Conservation (phyloP, 2,329 filamentous ascomycete species). For the Cordyceps cateniannulata region DNA sequence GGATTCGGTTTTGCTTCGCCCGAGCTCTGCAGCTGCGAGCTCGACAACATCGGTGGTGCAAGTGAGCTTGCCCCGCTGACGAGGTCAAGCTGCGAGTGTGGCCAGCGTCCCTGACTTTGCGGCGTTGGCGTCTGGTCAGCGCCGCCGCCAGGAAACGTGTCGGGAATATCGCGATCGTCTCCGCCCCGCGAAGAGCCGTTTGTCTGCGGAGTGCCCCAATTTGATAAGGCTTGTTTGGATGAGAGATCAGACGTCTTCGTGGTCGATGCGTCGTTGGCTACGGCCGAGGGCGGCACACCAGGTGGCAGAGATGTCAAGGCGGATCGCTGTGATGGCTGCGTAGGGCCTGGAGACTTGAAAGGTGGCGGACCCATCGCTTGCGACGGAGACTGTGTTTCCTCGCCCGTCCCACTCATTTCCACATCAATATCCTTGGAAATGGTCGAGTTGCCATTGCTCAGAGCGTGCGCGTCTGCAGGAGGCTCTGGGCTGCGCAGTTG, state of each 20-base stretch:
- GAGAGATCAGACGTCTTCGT: constrained; percentile 82
- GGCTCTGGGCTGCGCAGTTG: constrained; percentile 48
- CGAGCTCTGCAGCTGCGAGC: constrained; percentile 19
- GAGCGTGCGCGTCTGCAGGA: constrained; percentile 23
- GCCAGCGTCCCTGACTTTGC: constrained; percentile 49
- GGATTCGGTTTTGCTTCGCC: constrained; percentile 14
- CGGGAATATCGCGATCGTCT: constrained; percentile 39
- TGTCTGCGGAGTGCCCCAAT: constrained; percentile 64
- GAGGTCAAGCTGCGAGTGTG: constrained; percentile 47
- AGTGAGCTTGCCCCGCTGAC: constrained; percentile 20
- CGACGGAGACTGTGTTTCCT: constrained; percentile 40
- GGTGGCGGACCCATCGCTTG: constrained; percentile 46
- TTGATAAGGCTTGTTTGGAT: constrained; percentile 49
- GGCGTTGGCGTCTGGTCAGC: constrained; percentile 34
- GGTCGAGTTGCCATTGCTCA: constrained; percentile 52
- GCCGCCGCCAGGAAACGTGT: constrained; percentile 36
- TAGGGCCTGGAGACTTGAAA: constrained; percentile 35
- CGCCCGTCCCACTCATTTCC: constrained; percentile 53
- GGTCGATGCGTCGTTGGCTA: constrained; percentile 81
- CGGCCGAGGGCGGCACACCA: constrained; percentile 51
- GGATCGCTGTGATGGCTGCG: constrained; percentile 59
- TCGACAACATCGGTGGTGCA: constrained; percentile 34
- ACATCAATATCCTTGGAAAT: constrained; percentile 47
- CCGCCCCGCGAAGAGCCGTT: constrained; percentile 45
- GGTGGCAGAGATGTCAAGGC: constrained; percentile 50